Evolutionary conservation across 2,329 filamentous ascomycete species (phyloP), one percentile per base, ranked within the genome.

Genomic region (Nothopassalora personata): DNA sequence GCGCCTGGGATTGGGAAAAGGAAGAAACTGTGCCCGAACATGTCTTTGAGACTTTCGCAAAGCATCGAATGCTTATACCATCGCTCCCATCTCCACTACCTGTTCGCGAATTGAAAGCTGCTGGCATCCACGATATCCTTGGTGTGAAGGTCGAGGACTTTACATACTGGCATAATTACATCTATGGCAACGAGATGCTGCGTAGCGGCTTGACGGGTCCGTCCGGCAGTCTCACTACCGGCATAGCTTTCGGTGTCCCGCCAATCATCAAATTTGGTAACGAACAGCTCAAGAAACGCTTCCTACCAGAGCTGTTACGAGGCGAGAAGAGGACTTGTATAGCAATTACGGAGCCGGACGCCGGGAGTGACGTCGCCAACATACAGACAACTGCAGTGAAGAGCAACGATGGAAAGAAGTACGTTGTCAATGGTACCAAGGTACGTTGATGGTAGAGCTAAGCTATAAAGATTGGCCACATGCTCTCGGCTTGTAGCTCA

Each of bases 301-400:
- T 87, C 64, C 75, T 91, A 7, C 87, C 88, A 0, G 86, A 88
- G 53, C 77, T 91, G 0, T 76, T 91, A 11, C 81, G 80, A 0
- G 86, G 86, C 6, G 81, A 80, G 69, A 89, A 86, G 74, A 78
- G 88, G 46, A 79, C 80, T 13, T 91, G 88, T 68, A 90, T 92
- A 64, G 89, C 88, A 9, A 90, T 92, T 66, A 92, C 89, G 0
- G 89, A 92, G 70, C 89, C 89, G 0, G 84, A 84, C 54, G 87
- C 87, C 0, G 88, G 89, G 0, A 86, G 82, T 54, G 88, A 91
- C 69, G 89, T 91, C 1, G 86, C 87, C 6, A 87, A 86, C 67
- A 88, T 91, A 64, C 80, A 80, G 4, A 90, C 88, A 0, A 88
- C 84, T 0, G 88, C 88, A 1, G 76, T 73, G 4, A 86, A 85